Percentiles rank a stretch among this genome's conserved stretches.
Conservation (phyloP, 352 stramenopile species). For the Discostella stelligera region DNA sequence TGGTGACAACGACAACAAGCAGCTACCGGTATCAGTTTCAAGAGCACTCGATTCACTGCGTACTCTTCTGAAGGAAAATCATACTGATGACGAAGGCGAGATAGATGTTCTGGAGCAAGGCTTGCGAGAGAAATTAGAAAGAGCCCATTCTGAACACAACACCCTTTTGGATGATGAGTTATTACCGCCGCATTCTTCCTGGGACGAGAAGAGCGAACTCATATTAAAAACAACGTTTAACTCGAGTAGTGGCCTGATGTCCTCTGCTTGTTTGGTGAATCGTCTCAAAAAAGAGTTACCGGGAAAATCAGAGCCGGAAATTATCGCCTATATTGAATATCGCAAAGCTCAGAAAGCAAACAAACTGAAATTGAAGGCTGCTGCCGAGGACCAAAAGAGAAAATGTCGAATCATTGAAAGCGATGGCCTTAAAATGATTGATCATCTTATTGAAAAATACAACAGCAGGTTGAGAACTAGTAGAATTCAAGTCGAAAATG, state of each 20-base stretch:
- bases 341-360: conserved; percentile 6
- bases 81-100: conserved; percentile 14
- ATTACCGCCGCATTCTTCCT: not conserved
- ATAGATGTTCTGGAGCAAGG: conserved; percentile 17
- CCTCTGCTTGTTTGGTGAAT: conserved; percentile 5
- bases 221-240: conserved; percentile 18
- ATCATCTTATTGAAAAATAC: conserved; percentile 22
- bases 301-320: conserved; percentile 12
- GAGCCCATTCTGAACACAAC: conserved; percentile 18
- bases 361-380: conserved; percentile 9
- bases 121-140: conserved; percentile 21
- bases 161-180: not conserved
- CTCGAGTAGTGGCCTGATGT: not conserved
- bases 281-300: conserved; percentile 20
- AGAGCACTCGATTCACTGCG: conserved; percentile 14
- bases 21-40: not conserved
- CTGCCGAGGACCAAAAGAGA: conserved; percentile 15
- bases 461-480: conserved; percentile 13
- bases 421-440: conserved; percentile 31
- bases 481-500: conserved; percentile 2
- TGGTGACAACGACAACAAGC: not conserved
- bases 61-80: conserved; percentile 10
- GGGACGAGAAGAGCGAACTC: conserved; percentile 22
- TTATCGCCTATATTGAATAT: conserved; percentile 5
- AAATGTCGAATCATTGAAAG: conserved; percentile 24